A percentile compares a stretch with the other conserved stretches of the same genome.
These are phyloP conservation scores for Zygosaccharomyces pseudobailii DNA, from an alignment of 1,139 yeast species.

Conservation along the genomic window DNA sequence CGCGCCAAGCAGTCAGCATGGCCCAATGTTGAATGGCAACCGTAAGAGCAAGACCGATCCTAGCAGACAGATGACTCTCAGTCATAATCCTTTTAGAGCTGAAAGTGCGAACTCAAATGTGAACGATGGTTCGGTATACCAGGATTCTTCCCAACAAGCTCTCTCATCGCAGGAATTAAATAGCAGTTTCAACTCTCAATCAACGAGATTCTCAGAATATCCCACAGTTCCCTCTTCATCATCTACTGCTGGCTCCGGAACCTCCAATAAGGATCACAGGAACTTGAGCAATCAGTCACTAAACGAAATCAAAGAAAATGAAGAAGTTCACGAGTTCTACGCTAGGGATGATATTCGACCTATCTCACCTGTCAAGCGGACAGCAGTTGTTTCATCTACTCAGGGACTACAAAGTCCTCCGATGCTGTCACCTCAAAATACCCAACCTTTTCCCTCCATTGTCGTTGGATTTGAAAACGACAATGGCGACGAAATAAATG, in stretches of 20 bases:
- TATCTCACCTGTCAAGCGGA: constrained; percentile 6
- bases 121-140: constrained; percentile 8
- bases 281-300: constrained; percentile 27
- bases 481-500: constrained; percentile 7
- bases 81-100: constrained; percentile 15
- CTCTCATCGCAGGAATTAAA: constrained; percentile 18
- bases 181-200: constrained; percentile 8
- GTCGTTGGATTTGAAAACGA: constrained; percentile 21
- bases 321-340: constrained; percentile 26
- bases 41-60: constrained; percentile 9
- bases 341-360: constrained; percentile 5
- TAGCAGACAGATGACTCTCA: constrained; percentile 10
- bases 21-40: constrained; percentile 4
- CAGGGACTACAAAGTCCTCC: constrained; percentile 8
- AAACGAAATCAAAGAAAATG: constrained; percentile 32
- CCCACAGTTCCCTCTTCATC: constrained; percentile 16
- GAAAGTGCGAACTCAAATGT: not conserved
- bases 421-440: constrained; percentile 11
- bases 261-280: constrained; percentile 14
- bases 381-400: not conserved
- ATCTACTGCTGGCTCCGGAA: constrained; percentile 12
- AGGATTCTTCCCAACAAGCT: constrained; percentile 18
- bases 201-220: constrained; percentile 9
- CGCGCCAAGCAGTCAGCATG: constrained; percentile 15
- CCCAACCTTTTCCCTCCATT: constrained; percentile 25